These are phyloP conservation scores for Entonaema liquescens DNA, from an alignment of 495 filamentous ascomycete species.

Conservation along the genomic window DNA sequence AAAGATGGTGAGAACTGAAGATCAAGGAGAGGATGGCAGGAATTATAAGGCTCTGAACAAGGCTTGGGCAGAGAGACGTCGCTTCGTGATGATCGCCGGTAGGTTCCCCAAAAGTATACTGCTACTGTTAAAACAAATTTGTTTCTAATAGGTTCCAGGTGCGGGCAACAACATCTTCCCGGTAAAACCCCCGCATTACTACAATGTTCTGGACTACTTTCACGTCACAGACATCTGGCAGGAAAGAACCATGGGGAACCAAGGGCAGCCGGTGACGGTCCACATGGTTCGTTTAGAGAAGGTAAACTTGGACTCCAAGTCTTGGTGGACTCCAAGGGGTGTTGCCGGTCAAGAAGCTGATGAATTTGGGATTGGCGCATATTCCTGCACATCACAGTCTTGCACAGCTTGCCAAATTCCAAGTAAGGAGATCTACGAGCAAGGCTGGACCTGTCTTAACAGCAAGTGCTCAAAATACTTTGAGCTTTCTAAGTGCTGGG, in stretches of 20 bases:
- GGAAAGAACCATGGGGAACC: slow-evolving; percentile 55
- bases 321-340: slow-evolving; percentile 71
- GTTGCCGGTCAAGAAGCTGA: slow-evolving; percentile 9
- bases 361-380: slow-evolving; percentile 24
- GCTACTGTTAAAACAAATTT: not conserved
- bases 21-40: slow-evolving; percentile 52
- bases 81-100: slow-evolving; percentile 70
- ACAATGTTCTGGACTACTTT: slow-evolving; percentile 78
- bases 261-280: slow-evolving; percentile 49
- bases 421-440: slow-evolving; percentile 52
- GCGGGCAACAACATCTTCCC: slow-evolving; percentile 60
- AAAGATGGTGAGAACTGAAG: slow-evolving; percentile 51
- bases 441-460: slow-evolving; percentile 77
- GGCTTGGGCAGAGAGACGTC: slow-evolving; percentile 47
- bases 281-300: slow-evolving; percentile 77
- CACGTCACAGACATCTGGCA: slow-evolving; percentile 76
- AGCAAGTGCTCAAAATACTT: slow-evolving; percentile 67
- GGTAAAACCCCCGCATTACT: slow-evolving; percentile 66
- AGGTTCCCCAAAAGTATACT: slow-evolving; percentile 26
- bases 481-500: slow-evolving; percentile 46
- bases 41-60: slow-evolving; percentile 49
- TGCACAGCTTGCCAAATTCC: slow-evolving; percentile 40
- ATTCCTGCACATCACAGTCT: slow-evolving; percentile 13
- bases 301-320: slow-evolving; percentile 61
- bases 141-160: slow-evolving; percentile 51